Base-by-base conservation (phyloP, 768 basidiomycete genomes). In the Amanita pallidorosea region DNA sequence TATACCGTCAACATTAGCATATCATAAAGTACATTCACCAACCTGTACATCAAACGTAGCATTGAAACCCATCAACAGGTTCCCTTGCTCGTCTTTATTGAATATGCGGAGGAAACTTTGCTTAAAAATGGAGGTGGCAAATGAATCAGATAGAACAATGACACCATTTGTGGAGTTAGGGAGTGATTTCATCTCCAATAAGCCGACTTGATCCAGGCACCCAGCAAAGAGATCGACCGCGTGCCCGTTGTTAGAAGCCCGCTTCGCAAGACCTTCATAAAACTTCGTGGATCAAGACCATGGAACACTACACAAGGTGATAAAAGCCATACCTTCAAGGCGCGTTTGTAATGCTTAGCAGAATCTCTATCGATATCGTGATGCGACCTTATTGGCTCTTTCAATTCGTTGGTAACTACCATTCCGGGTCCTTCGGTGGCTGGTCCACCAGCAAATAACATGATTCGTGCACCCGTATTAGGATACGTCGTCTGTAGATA, bases 1-100 rank as follows among this genome's bases (percentile, higher is more conserved):
- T 22, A 15, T 15, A 13, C 13, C 49, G 35, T 20, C 27, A 29
- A 17, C 6, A 44, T 23, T 7, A 29, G 33, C 20, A 17, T 31
- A 44, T 54, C 20, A 52, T 44, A 45, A 25, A 53, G 47, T 8
- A 37, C 33, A 13, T n/a, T 22, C 6, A 42, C 23, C 18, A 17
- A 90, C 91, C 79, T 94, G 88, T 22, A 99, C 95, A 64, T 98
- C 96, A 58, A 99, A 95, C 1, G 93, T 98, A 8, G 93, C 96
- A 59, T 98, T 99, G 72, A 98, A 98, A 50, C 95, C 96, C 94
- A 98, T 97, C 61, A 87, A 81, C 23, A 98, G 74, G 56, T 88
- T 77, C 1, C 94, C 95, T 55, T 95, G 81, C 15, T 88, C 89
- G 57, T 95, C 95, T 65, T 96, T 97, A 61, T 75, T 81, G 66